Evolutionary conservation across 768 basidiomycete species (phyloP).

Genomic region (Naganishia antarctica): DNA sequence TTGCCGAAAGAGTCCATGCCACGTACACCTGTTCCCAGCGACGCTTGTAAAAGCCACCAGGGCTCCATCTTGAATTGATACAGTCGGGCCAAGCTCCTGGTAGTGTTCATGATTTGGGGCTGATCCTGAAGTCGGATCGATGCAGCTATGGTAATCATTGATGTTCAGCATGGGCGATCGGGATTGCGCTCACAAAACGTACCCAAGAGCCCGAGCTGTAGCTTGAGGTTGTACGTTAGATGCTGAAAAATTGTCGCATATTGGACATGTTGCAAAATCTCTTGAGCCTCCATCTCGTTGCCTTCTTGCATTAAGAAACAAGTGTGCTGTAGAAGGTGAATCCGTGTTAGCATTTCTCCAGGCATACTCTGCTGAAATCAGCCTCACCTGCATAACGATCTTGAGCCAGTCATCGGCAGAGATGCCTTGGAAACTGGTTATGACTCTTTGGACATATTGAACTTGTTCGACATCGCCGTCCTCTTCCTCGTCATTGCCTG

Average conservation of each 20-base stretch:
- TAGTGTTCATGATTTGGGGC: slow-evolving; percentile 64
- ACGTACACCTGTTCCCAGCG: slow-evolving; percentile 62
- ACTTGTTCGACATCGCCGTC: slow-evolving; percentile 34
- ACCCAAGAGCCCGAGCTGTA: slow-evolving; percentile 76
- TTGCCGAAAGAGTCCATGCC: slow-evolving; percentile 72
- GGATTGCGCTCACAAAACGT: no score
- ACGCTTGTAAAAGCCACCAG: slow-evolving; percentile 67
- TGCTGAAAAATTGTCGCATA: slow-evolving; percentile 34
- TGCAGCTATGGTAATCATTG: slow-evolving; percentile 58
- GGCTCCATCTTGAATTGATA: slow-evolving; percentile 87
- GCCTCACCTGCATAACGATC: slow-evolving; percentile 73
- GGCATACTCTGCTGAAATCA: not conserved
- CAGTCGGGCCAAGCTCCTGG: slow-evolving; percentile 65
- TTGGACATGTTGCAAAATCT: slow-evolving; percentile 45
- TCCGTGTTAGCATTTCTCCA: not conserved
- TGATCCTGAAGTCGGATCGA: slow-evolving; percentile 60
- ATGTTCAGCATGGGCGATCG: slow-evolving; percentile 18
- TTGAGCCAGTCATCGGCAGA: slow-evolving; percentile 78
- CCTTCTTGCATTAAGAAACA: slow-evolving; percentile 46
- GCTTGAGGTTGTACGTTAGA: slow-evolving; percentile 47
- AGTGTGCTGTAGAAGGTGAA: slow-evolving; percentile 37
- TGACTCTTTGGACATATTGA: slow-evolving; percentile 37
- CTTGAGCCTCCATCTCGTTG: slow-evolving; percentile 44
- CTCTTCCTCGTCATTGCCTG: not conserved
- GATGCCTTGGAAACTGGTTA: slow-evolving; percentile 73